phyloP scores from a whole-genome alignment of 164 flowering plant species.

The Amborella trichopoda region DNA sequence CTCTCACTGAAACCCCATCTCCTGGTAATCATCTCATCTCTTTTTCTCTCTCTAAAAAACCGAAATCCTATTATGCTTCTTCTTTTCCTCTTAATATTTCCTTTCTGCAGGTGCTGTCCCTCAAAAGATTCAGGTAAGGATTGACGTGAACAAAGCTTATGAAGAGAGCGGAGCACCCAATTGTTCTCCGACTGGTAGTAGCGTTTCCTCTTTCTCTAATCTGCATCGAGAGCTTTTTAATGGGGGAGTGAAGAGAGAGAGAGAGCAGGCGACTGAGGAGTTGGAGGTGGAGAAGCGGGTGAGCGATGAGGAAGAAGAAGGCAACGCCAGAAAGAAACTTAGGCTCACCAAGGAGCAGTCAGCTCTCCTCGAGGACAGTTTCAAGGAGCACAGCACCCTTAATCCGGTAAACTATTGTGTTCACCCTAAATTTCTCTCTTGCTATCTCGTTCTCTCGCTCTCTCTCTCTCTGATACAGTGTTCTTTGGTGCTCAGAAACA shows the following conservation, averaged over 20 bases:
- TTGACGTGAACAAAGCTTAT: slow-evolving; percentile 8
- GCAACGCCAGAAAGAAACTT: slow-evolving; percentile 65
- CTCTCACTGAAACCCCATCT: slow-evolving; percentile 12
- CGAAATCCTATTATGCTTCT: background rate
- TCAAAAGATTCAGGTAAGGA: slow-evolving; percentile 2
- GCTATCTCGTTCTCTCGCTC: background rate
- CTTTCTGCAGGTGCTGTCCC: slow-evolving; percentile 12
- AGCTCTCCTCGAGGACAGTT: slow-evolving; percentile 76
- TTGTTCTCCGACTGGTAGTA: slow-evolving; percentile 28
- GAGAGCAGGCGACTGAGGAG: slow-evolving; percentile 45
- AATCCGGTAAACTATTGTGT: slow-evolving; percentile 45
- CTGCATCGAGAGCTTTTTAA: slow-evolving; percentile 5
- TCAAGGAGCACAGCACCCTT: slow-evolving; percentile 78
- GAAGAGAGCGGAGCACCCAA: slow-evolving; percentile 12
- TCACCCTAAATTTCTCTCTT: background rate
- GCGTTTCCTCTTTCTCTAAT: slow-evolving; percentile 56
- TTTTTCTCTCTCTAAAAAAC: background rate
- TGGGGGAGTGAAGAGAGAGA: slow-evolving; percentile 50
- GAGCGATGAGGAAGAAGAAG: slow-evolving; percentile 81
- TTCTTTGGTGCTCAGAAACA: slow-evolving; percentile 48
- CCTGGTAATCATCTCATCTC: background rate
- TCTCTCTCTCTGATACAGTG: slow-evolving; percentile 4
- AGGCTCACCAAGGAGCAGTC: slow-evolving; percentile 83
- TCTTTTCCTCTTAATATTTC: background rate
- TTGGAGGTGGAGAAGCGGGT: slow-evolving; percentile 25